Evolutionary conservation across 2,329 filamentous ascomycete species (phyloP), one percentile per base, ranked within the genome.

Genomic region (Simplicillium aogashimaense): DNA sequence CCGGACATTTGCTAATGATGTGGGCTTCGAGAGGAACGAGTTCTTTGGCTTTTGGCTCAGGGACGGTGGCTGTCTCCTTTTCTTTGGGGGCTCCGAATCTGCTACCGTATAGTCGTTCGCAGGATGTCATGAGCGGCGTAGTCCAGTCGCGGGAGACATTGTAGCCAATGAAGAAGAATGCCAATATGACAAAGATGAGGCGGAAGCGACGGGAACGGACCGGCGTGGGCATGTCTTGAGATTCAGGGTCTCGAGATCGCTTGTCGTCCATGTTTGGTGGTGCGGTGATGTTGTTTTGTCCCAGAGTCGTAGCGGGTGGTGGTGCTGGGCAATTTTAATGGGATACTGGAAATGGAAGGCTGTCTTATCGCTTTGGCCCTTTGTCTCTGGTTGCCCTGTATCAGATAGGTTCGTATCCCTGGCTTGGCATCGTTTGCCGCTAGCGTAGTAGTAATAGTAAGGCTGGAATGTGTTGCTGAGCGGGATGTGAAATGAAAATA

Each of bases 1-100:
- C 92, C 0, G 90, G 89, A 54, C 92, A 98, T 70, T 97, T 95
- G 65, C 81, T 86, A 82, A 97, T 98, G 52, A 97, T 92, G 60
- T 97, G 90, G 41, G 87, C 86, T 59, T 98, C 92, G 2, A 98
- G 64, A 4, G 87, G 84, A 4, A 97, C 83, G 43, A 69, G 62
- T 20, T 43, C 37, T 18, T 35, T 43, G 42, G 25, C 42, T 44
- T 12, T 42, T 46, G 38, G 43, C 36, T 35, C 44, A 29, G 25
- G 35, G 30, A 29, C 30, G 38, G 31, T 38, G 8, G 42, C 18
- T 17, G 38, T 25, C 25, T 28, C 30, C 18, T 17, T 34, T 32
- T 39, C 36, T 7, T 34, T 15, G 31, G 29, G 36, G 29, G 40
- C 35, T 30, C 34, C 30, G 40, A 39, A 35, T 36, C 42, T 14